Evolutionary conservation across 805 yeast genomes (phyloP).

Genomic region (Grigorovia yakushimaensis): DNA sequence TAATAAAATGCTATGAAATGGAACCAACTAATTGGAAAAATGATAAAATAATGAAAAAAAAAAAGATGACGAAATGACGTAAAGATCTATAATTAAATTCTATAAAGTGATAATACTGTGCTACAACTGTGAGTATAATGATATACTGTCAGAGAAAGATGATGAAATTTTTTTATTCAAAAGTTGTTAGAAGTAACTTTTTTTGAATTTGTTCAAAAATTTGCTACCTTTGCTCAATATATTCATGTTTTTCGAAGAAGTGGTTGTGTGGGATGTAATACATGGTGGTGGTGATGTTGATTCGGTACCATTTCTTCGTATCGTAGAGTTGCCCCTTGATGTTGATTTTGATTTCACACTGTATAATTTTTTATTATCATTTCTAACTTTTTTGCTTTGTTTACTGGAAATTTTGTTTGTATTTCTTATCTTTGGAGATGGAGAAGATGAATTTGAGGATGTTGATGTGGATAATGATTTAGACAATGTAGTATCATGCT

Average conservation of each 20-base stretch:
- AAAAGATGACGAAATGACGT: too few species aligned
- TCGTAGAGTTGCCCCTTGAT: neutral
- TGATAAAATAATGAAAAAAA: too few species aligned
- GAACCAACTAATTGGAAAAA: neutral
- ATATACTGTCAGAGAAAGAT: too few species aligned
- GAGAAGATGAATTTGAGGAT: neutral
- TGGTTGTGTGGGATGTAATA: neutral
- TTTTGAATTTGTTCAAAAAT: slow-evolving; percentile 4
- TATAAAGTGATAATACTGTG: too few species aligned
- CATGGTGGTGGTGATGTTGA: neutral
- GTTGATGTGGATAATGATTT: neutral
- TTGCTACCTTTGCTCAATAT: slow-evolving; percentile 1
- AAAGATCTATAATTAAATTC: too few species aligned
- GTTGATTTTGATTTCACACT: neutral
- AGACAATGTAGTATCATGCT: neutral
- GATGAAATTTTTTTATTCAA: too few species aligned
- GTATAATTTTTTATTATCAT: neutral
- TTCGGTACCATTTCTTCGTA: neutral
- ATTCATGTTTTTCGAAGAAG: neutral
- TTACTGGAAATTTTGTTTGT: neutral
- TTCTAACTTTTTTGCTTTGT: neutral
- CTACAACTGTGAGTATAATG: too few species aligned
- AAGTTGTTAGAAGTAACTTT: too few species aligned
- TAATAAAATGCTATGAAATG: neutral
- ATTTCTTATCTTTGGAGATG: neutral